Conservation (phyloP, 352 stramenopile species). For the Pythium periplocum region DNA sequence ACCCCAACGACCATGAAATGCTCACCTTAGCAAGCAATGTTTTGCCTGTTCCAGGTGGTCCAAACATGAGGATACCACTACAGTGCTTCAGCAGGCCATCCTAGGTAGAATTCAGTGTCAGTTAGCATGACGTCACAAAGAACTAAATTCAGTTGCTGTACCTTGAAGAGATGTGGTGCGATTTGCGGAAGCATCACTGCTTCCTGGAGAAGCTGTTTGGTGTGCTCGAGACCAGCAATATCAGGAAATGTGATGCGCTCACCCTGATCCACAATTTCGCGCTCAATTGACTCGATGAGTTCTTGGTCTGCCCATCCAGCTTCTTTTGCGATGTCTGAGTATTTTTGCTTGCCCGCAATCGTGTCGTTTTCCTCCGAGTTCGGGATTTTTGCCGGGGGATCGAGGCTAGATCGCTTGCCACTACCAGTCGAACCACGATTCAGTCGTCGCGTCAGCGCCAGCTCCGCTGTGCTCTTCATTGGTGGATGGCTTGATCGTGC, state of each 20-base stretch:
- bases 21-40: slow-evolving; percentile 78
- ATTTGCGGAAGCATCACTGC: slow-evolving; percentile 84
- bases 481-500: slow-evolving; percentile 8
- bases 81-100: slow-evolving; percentile 75
- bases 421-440: slow-evolving; percentile 2
- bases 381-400: too few relatives aligned
- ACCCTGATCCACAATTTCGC: slow-evolving; percentile 78
- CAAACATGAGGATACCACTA: slow-evolving; percentile 84
- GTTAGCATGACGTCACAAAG: too few relatives aligned
- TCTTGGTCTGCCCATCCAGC: slow-evolving; percentile 71
- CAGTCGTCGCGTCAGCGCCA: slow-evolving; percentile 10
- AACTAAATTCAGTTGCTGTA: not conserved
- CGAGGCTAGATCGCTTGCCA: too few relatives aligned
- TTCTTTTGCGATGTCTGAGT: slow-evolving; percentile 73
- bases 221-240: slow-evolving; percentile 77
- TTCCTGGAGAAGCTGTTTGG: slow-evolving; percentile 78
- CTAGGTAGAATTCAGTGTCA: slow-evolving; percentile 13
- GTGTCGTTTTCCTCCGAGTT: slow-evolving; percentile 1
- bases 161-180: slow-evolving; percentile 77
- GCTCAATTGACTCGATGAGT: slow-evolving; percentile 82
- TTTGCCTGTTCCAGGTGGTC: slow-evolving; percentile 87
- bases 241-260: slow-evolving; percentile 69
- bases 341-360: slow-evolving; percentile 58
- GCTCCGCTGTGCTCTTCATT: slow-evolving; percentile 21
- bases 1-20: too few relatives aligned